Base-by-base conservation (phyloP, 1,139 yeast species). In the Zygoascus hellenicus region DNA sequence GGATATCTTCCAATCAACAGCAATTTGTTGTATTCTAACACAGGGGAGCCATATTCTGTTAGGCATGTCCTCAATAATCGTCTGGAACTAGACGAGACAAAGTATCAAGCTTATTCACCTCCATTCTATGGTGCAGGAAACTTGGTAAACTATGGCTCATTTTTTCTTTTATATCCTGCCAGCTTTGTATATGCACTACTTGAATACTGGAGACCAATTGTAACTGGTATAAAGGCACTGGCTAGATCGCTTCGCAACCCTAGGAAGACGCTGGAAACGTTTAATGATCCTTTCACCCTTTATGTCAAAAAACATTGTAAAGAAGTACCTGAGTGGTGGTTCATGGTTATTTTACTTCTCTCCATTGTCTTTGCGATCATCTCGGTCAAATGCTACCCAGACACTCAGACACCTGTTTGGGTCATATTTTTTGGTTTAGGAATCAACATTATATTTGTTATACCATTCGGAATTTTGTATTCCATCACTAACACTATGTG, bases 261-360 rank as follows among this genome's bases (percentile, higher is more conserved):
- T 17, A 36, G 31, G 14, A 37, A 30, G 41, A 43, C 46, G 5
- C 15, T 38, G 22, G 45, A 46, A 10, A 30, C 40, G 13, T 46
- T 46, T 17, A 38, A 42, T 15, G 46, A 38, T 16, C 33, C 43
- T 9, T 42, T 42, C 28, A 38, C 47, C 11, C 5, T n/a, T 3
- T 38, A 38, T 14, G 35, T 44, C 11, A 32, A 35, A n/a, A n/a
- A 13, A 39, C 17, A 64, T 16, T 78, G 78, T 59, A 70, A 69
- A 35, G 87, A 81, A 55, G 84, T 79, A 15, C 86, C 86, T 9
- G 81, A 79, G 51, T 75, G 77, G 76, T 77, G 78, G 72, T 81
- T 74, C 54, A 54, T 76, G 19, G 48, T 66, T 10, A 71, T 80
- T 14, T 63, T 80, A 48, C 51, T 76, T n/a, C 53, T 73, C 16